Evolutionary conservation across 495 filamentous ascomycete species (phyloP).

Genomic region (Aspergillus funiculosus): DNA sequence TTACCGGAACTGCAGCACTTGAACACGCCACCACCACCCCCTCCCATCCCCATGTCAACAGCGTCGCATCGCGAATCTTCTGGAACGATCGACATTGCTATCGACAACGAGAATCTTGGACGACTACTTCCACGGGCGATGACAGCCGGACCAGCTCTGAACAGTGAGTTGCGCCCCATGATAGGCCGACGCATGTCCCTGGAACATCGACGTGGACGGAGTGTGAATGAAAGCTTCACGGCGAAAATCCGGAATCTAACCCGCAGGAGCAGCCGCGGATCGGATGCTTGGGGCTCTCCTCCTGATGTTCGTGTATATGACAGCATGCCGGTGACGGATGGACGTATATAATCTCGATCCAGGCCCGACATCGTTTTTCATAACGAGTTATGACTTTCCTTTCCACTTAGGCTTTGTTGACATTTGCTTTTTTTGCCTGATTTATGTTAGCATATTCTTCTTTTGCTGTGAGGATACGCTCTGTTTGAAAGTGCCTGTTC

Average conservation of each 20-base stretch:
- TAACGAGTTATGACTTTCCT: conserved; percentile 3
- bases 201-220: conserved; percentile 61
- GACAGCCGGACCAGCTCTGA: conserved; percentile 35
- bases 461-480: conserved; percentile 2
- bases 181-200: conserved; percentile 39
- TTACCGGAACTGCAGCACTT: conserved; percentile 84
- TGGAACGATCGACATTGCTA: conserved; percentile 68
- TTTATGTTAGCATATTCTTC: conserved; percentile 1
- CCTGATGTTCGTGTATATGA: conserved; percentile 29
- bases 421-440: conserved; percentile 1
- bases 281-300: conserved; percentile 26
- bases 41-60: conserved; percentile 23
- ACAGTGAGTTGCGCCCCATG: conserved; percentile 19
- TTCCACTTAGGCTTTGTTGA: not conserved
- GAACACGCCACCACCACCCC: conserved; percentile 57
- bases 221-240: conserved; percentile 59
- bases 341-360: conserved; percentile 19
- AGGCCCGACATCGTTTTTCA: not conserved
- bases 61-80: conserved; percentile 41
- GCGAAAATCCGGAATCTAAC: conserved; percentile 61
- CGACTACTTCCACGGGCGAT: conserved; percentile 36
- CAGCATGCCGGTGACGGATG: conserved; percentile 25
- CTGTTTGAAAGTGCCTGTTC: too few species aligned
- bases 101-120: conserved; percentile 49
- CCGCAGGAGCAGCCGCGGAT: conserved; percentile 61